Percentiles rank a stretch among this genome's conserved stretches.
These are phyloP conservation scores for Myrica gale DNA, from an alignment of 306 rosid genomes.

Conservation along the genomic window DNA sequence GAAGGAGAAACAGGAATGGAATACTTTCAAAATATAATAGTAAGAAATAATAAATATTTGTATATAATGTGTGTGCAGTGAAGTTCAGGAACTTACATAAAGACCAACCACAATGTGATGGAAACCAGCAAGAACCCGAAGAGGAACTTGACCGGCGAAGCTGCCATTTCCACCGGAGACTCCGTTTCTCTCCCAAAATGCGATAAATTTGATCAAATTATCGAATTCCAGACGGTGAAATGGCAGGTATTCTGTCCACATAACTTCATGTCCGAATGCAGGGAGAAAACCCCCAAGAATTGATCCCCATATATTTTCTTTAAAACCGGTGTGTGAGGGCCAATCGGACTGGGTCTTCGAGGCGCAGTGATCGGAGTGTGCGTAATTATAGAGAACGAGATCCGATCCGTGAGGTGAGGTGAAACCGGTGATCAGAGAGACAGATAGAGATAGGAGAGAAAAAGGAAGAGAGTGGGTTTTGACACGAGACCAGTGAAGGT, in stretches of 20 bases:
- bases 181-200: constrained; percentile 23
- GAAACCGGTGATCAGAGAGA: constrained; percentile 40
- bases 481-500: background rate
- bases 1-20: background rate
- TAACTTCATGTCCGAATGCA: constrained; percentile 34
- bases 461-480: constrained; percentile 18
- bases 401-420: constrained; percentile 74
- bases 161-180: constrained; percentile 56
- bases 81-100: constrained; percentile 62
- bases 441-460: constrained; percentile 20
- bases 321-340: constrained; percentile 4
- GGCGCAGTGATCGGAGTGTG: constrained; percentile 57
- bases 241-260: constrained; percentile 33
- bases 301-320: constrained; percentile 2
- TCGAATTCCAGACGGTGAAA: constrained; percentile 41
- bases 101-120: constrained; percentile 70
- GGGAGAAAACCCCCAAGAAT: constrained; percentile 50
- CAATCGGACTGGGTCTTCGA: constrained; percentile 34
- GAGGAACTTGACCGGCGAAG: constrained; percentile 82
- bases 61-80: background rate
- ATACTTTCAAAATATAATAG: background rate
- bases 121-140: constrained; percentile 71
- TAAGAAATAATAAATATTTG: no score
- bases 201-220: constrained; percentile 41
- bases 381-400: constrained; percentile 37